phyloP scores from a whole-genome alignment of 2,329 filamentous ascomycete species.

The Sclerotinia trifoliorum region DNA sequence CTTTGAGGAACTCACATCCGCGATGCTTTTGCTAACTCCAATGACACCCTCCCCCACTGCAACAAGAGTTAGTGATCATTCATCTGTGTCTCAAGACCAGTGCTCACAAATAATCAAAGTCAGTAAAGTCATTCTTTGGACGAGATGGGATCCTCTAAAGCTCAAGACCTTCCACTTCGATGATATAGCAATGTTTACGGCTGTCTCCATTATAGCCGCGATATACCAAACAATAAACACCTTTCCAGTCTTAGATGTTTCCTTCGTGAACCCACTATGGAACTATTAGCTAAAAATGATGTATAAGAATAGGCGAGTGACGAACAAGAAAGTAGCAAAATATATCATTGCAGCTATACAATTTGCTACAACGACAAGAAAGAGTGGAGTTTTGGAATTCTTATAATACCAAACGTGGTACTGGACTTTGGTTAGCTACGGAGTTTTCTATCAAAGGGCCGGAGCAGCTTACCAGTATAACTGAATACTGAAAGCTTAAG shows the following conservation, averaged over 20 bases:
- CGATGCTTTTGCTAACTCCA: constrained; percentile 31
- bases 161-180: constrained; percentile 42
- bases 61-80: neutral
- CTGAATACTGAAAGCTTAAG: constrained; percentile 42
- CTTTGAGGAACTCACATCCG: constrained; percentile 24
- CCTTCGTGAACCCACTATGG: neutral
- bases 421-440: constrained; percentile 14
- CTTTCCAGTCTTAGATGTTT: constrained; percentile 1
- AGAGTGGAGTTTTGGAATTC: constrained; percentile 27
- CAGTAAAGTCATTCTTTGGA: constrained; percentile 57
- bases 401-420: constrained; percentile 32
- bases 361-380: constrained; percentile 24
- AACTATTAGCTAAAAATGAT: neutral
- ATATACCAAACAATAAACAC: constrained; percentile 28
- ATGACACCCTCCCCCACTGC: constrained; percentile 34
- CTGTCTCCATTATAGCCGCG: constrained; percentile 30
- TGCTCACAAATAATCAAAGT: constrained; percentile 51
- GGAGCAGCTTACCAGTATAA: constrained; percentile 5
- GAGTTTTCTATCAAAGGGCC: neutral
- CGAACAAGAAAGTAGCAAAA: constrained; percentile 29
- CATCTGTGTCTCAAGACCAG: neutral
- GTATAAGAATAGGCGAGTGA: neutral
- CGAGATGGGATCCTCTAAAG: constrained; percentile 57
- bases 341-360: constrained; percentile 33
- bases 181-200: constrained; percentile 31